Evolutionary conservation across 164 flowering plant species (phyloP).

Genomic region (Sedum album): DNA sequence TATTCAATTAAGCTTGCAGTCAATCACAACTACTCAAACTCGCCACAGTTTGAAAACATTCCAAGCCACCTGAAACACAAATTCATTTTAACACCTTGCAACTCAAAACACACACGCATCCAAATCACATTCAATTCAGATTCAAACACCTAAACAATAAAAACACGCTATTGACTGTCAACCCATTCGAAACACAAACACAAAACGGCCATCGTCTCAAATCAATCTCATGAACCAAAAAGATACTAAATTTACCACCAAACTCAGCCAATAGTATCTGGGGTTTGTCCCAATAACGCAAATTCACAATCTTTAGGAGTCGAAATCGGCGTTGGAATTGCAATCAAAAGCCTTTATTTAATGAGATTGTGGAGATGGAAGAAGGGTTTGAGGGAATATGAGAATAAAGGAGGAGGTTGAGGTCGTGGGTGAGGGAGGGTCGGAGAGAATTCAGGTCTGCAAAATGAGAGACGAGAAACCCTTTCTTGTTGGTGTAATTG

Average conservation of each 20-base stretch:
- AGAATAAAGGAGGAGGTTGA: slow-evolving; percentile 6
- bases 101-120: neutral
- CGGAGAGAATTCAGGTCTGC: slow-evolving; percentile 24
- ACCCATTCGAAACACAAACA: neutral
- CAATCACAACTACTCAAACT: neutral
- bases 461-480: slow-evolving; percentile 4
- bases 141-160: slow-evolving; percentile 1
- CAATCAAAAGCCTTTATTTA: slow-evolving; percentile 12
- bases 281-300: slow-evolving; percentile 2
- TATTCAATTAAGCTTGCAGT: slow-evolving; percentile 5
- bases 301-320: slow-evolving; percentile 1
- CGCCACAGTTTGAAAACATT: slow-evolving; percentile 10
- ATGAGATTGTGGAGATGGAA: slow-evolving; percentile 8
- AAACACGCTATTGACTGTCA: neutral
- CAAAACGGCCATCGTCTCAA: neutral
- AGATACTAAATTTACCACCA: neutral
- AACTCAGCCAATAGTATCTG: neutral
- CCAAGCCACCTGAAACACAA: neutral
- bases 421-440: slow-evolving; percentile 13
- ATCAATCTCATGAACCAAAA: neutral
- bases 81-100: neutral
- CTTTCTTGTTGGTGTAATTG: neutral
- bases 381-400: neutral
- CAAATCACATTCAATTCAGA: neutral
- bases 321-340: neutral